Evolutionary conservation across 1,284 basidiomycete genomes (phyloP).

Genomic region (Fomitopsis pinicola): DNA sequence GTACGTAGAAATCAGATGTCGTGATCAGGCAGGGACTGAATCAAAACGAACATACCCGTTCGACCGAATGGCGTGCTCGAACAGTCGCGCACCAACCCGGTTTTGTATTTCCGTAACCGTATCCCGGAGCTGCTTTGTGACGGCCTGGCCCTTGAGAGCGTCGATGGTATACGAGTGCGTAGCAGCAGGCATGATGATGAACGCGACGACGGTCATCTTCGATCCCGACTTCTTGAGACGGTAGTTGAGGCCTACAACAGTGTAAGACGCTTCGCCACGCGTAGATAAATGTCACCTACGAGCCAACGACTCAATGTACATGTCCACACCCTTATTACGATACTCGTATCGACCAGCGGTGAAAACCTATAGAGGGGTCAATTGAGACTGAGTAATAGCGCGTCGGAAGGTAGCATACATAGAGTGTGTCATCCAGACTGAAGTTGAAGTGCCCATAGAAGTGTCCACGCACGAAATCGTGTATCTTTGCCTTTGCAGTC

Average conservation of each 20-base stretch:
- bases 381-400: neutral
- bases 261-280: neutral
- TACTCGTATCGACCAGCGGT: slow-evolving; percentile 99
- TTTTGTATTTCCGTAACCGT: slow-evolving; percentile 95
- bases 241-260: slow-evolving; percentile 67
- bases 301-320: slow-evolving; percentile 97
- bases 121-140: slow-evolving; percentile 93
- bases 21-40: neutral
- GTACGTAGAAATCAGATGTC: neutral
- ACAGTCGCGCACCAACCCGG: slow-evolving; percentile 86
- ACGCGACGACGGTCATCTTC: slow-evolving; percentile 88
- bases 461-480: slow-evolving; percentile 96
- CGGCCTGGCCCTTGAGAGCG: slow-evolving; percentile 96
- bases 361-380: slow-evolving; percentile 63
- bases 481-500: slow-evolving; percentile 91
- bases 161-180: slow-evolving; percentile 98
- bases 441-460: slow-evolving; percentile 98
- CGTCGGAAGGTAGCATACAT: slow-evolving; percentile 45
- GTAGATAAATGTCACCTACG: slow-evolving; percentile 40
- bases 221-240: slow-evolving; percentile 79
- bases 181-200: slow-evolving; percentile 97
- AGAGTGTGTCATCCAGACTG: slow-evolving; percentile 93
- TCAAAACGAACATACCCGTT: slow-evolving; percentile 57
- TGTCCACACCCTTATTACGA: slow-evolving; percentile 98
- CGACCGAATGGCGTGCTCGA: slow-evolving; percentile 92